Conservation (phyloP, 768 basidiomycete species). For the Agaricus sinodeliciosus region DNA sequence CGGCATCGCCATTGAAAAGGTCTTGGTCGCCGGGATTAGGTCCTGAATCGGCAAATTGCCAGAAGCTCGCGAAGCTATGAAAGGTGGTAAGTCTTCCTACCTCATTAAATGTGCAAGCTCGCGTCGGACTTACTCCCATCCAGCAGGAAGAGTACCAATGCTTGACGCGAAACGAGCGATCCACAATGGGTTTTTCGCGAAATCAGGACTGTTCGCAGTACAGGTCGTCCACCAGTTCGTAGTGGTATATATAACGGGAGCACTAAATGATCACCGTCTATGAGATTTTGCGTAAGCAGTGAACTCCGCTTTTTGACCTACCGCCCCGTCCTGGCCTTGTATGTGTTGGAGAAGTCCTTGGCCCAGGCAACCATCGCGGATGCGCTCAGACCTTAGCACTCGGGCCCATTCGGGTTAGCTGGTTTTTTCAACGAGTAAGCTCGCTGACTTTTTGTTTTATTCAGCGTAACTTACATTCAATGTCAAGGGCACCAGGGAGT, state of each 20-base stretch:
- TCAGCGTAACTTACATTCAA: constrained; percentile 39
- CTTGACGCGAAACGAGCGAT: constrained; percentile 46
- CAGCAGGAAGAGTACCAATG: constrained; percentile 50
- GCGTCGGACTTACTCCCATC: constrained; percentile 37
- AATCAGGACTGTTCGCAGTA: constrained; percentile 51
- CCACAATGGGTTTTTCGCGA: constrained; percentile 53
- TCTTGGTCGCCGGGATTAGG: constrained; percentile 54
- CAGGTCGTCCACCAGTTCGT: constrained; percentile 66
- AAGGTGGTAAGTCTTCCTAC: background rate
- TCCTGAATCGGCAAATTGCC: constrained; percentile 49
- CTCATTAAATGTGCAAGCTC: background rate
- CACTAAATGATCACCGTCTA: background rate
- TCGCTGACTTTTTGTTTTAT: background rate
- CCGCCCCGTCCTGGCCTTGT: constrained; percentile 40
- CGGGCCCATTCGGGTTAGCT: constrained; percentile 48
- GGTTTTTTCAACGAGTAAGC: background rate
- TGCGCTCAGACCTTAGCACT: constrained; percentile 48
- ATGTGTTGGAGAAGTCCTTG: constrained; percentile 54
- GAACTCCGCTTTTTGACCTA: constrained; percentile 15
- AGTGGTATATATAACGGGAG: constrained; percentile 37
- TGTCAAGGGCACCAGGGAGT: constrained; percentile 58
- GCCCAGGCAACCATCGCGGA: constrained; percentile 59
- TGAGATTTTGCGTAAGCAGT: background rate
- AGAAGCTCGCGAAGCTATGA: constrained; percentile 44
- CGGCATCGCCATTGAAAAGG: constrained; percentile 40